Conservation (phyloP, 2,329 filamentous ascomycete species). For the Emmonsiellopsis sp. region DNA sequence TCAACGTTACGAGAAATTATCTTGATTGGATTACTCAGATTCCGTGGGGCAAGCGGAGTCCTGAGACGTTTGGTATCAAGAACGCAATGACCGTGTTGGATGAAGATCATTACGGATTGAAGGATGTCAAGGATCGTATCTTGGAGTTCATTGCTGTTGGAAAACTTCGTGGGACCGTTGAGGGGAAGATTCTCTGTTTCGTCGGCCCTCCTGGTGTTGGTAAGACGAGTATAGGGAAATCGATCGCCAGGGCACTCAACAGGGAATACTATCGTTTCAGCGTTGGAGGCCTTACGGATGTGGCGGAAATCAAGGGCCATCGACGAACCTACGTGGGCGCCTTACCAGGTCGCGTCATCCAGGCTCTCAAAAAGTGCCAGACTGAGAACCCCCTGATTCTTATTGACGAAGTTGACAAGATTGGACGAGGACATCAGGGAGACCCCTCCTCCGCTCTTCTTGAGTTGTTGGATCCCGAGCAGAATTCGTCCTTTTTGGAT, state of each 20-base stretch:
- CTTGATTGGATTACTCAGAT: conserved; percentile 98
- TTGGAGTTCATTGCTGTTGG: conserved; percentile 97
- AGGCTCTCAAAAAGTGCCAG: conserved; percentile 97
- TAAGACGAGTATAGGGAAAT: conserved; percentile 98
- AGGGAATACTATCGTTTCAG: conserved; percentile 97
- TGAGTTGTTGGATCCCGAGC: conserved; percentile 89
- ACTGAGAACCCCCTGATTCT: conserved; percentile 95
- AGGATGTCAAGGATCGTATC: conserved; percentile 98
- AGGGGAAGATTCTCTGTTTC: conserved; percentile 97
- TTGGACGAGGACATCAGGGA: conserved; percentile 90
- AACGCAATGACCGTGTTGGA: conserved; percentile 86
- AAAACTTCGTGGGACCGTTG: conserved; percentile 90
- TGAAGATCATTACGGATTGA: conserved; percentile 91
- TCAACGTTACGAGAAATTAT: conserved; percentile 97
- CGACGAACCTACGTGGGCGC: conserved; percentile 93
- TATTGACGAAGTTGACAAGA: conserved; percentile 98
- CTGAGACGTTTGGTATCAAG: conserved; percentile 92
- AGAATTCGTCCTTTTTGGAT: conserved; percentile 94
- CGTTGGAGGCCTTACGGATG: conserved; percentile 91
- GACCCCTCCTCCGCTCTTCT: conserved; percentile 91
- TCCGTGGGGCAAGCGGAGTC: conserved; percentile 89
- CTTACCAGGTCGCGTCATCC: conserved; percentile 90
- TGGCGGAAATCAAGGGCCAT: conserved; percentile 98
- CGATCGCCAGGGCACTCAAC: conserved; percentile 88
- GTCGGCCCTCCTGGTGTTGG: conserved; percentile 95